A percentile compares a stretch with the other conserved stretches of the same genome.
phyloP scores from a whole-genome alignment of 352 stramenopile genomes.

The Peronospora tabacina region DNA sequence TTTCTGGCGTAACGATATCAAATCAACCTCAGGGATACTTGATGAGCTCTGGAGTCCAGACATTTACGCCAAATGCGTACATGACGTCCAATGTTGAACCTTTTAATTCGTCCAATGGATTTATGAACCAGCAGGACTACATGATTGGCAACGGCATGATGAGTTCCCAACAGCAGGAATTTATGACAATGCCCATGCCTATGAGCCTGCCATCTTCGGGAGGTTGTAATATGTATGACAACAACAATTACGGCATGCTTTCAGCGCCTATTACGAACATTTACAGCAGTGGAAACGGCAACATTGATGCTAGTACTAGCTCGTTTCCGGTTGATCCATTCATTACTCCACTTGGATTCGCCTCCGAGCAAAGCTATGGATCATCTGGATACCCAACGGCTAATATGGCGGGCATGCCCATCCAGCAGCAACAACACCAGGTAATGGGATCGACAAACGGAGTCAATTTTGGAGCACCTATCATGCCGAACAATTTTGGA shows the following conservation, averaged over 20 bases:
- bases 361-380: constrained; percentile 28
- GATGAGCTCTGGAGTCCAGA: constrained; percentile 28
- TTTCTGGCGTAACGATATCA: constrained; percentile 20
- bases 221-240: constrained; percentile 41
- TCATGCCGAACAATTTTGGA: constrained; percentile 42
- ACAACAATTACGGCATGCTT: constrained; percentile 16
- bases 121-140: constrained; percentile 42
- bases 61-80: constrained; percentile 37
- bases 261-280: constrained; percentile 7
- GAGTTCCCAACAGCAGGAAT: constrained; percentile 44
- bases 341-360: constrained; percentile 45
- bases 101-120: constrained; percentile 20
- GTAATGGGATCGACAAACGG: constrained; percentile 51
- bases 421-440: constrained; percentile 29
- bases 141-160: constrained; percentile 48
- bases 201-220: constrained; percentile 36
- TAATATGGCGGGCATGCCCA: constrained; percentile 35
- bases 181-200: constrained; percentile 54
- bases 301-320: constrained; percentile 22
- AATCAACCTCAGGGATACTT: constrained; percentile 22
- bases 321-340: constrained; percentile 58
- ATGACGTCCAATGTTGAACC: constrained; percentile 25
- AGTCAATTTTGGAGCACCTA: constrained; percentile 24
- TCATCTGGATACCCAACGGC: constrained; percentile 31
- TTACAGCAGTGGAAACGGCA: constrained; percentile 12